A percentile compares a stretch with the other conserved stretches of the same genome.
Conservation (phyloP, 1,139 yeast genomes). For the Scheffersomyces quercinus region DNA sequence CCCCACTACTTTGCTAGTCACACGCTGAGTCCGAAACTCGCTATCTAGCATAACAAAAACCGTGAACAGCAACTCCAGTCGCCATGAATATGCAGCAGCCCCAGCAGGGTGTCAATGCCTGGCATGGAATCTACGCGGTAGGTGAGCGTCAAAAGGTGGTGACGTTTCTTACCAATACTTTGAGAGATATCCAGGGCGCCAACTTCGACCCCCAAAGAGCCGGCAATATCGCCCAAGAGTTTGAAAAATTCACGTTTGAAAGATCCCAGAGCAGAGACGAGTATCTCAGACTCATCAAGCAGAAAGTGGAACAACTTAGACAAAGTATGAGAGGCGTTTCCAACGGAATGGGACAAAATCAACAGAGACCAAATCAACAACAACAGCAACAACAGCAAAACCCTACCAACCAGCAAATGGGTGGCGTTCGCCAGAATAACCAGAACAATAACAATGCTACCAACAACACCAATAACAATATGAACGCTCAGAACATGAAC, state of each 20-base stretch:
- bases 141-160: constrained; percentile 47
- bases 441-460: neutral
- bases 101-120: constrained; percentile 28
- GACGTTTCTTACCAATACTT: constrained; percentile 38
- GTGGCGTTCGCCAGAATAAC: constrained; percentile 15
- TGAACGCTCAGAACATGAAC: constrained; percentile 21
- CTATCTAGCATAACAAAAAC: too few relatives aligned
- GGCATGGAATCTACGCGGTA: constrained; percentile 43
- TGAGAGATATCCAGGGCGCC: constrained; percentile 40
- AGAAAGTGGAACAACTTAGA: constrained; percentile 41
- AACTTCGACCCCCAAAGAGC: constrained; percentile 42
- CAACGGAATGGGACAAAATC: constrained; percentile 2
- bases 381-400: constrained; percentile 21
- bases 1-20: too few relatives aligned
- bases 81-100: constrained; percentile 18
- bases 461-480: constrained; percentile 9
- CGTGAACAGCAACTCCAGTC: neutral
- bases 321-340: constrained; percentile 22
- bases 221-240: constrained; percentile 44
- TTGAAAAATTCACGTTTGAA: constrained; percentile 44
- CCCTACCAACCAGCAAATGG: constrained; percentile 30
- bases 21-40: too few relatives aligned
- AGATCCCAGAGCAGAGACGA: constrained; percentile 43
- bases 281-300: constrained; percentile 39
- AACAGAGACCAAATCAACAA: constrained; percentile 12